Base-by-base conservation (phyloP, 202 grass and related monocot genomes). In the Saccharum hybrid region DNA sequence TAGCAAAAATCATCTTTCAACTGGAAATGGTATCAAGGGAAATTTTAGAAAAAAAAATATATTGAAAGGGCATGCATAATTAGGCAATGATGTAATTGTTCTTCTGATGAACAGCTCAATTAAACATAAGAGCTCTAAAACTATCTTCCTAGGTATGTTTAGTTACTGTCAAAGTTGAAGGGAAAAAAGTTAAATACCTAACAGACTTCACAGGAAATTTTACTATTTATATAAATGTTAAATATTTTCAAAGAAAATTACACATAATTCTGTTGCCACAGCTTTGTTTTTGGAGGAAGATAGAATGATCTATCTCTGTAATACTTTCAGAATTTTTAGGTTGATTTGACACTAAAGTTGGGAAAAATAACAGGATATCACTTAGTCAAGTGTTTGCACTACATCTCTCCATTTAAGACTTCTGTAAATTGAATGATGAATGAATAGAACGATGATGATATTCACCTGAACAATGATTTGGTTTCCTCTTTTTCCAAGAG, bases 391-490 rank as follows among this genome's bases (percentile, higher is more conserved):
- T 43, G 30, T 64, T 40, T 75, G 3, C 11, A 18, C 12, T 54
- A 54, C 30, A 52, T 57, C 63, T 70, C 13, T 37, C 56, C 6
- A 45, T 59, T 61, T 82, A 82, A 39, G 59, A 23, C 82, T 56
- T 65, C 7, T 56, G 23, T 67, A 40, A 57, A 82, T 40, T 31
- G 30, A 52, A 76, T 52, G 45, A 59, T 34, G 30, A 4, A 52
- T 59, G 63, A 84, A 86, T 13, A 42, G 51, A 71, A 90, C 70
- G 6, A 75, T 85, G 62, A 37, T 5, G 10, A 85, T 64, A 77
- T 84, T 72, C 82, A 98, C 93, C 96, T 96, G 89, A 98, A 98
- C 45, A 98, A 82, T 73, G 79, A 81, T 49, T 81, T 85, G 19
- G 76, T 89, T 85, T 96, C 91, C 68, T 69, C 74, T 84, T 85